These are phyloP conservation scores for Collybia sordida DNA, from an alignment of 768 basidiomycete species.

Conservation along the genomic window DNA sequence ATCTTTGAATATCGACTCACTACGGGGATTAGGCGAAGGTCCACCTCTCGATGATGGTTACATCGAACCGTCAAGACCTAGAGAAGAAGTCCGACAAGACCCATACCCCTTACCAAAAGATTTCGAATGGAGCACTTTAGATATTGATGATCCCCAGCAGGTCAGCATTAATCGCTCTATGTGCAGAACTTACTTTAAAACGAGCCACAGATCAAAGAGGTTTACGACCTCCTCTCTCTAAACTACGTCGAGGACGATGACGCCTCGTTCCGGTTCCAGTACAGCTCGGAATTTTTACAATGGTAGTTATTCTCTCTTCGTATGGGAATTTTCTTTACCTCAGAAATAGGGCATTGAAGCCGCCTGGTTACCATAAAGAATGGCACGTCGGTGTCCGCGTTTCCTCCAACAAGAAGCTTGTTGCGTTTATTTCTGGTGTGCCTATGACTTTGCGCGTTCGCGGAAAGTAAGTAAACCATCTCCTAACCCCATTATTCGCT, in stretches of 20 bases:
- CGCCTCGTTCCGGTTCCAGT: conserved; percentile 95
- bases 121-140: conserved; percentile 87
- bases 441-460: conserved; percentile 87
- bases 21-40: conserved; percentile 50
- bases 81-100: conserved; percentile 82
- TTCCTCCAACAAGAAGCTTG: conserved; percentile 85
- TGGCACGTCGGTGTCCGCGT: conserved; percentile 98
- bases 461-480: conserved; percentile 57
- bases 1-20: neutral
- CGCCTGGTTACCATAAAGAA: conserved; percentile 89
- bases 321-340: neutral
- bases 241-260: conserved; percentile 98
- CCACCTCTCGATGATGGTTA: conserved; percentile 75
- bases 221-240: conserved; percentile 86
- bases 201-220: conserved; percentile 76
- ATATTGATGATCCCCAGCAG: conserved; percentile 75
- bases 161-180: conserved; percentile 37
- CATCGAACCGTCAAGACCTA: conserved; percentile 80
- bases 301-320: conserved; percentile 54
- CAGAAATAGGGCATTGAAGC: conserved; percentile 79
- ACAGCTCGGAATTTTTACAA: conserved; percentile 89
- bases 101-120: conserved; percentile 88
- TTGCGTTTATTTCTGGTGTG: conserved; percentile 95
- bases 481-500: neutral
- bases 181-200: conserved; percentile 2